Base-by-base conservation (phyloP, 805 yeast genomes). In the Metschnikowia peoriensis region DNA sequence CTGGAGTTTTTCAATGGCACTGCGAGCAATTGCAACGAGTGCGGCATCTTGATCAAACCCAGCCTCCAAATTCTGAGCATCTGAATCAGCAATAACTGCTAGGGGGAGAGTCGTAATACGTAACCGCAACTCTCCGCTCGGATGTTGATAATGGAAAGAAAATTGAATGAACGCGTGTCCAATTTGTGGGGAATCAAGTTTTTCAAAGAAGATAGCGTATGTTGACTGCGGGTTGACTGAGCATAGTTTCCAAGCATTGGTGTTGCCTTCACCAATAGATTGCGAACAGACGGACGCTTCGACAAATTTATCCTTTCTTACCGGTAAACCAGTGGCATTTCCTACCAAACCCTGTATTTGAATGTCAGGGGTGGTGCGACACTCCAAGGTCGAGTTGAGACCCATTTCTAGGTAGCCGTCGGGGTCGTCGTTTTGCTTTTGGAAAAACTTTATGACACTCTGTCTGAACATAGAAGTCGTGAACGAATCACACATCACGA, bases 41-140 rank as follows among this genome's bases (percentile, higher is more conserved):
- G 88, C 86, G 11, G 86, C 85, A 61, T 85, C 89, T 65, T 85
- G 89, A 63, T 85, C 90, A 63, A 85, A 84, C 14, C 78, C 78
- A 9, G 65, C 64, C 39, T 79, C 75, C 42, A 83, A 60, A 45
- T 69, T 73, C n/a, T 67, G 62, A 12, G 66, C 64, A 53, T 75
- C 78, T 10, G 71, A 67, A 28, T 72, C 71, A 11, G 74, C 72
- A 28, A 75, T 58, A 3, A 81, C 66, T 3, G 77, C 76, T 32
- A 74, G 70, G 6, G 79, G 73, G 5, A 80, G 65, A 0, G 89
- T 84, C 7, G 89, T 84, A 11, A 85, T 88, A 56, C 83, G 77
- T 44, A 85, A 63, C 57, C 88, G 73, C 61, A 75, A 72, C 27
- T 80, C 73, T 2, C 86, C 86, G 47, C 75, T 76, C 9, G 84